Percentiles rank a stretch among this genome's conserved stretches.
Evolutionary conservation across 768 basidiomycete species (phyloP).

Genomic region (Auriculariales sp.): DNA sequence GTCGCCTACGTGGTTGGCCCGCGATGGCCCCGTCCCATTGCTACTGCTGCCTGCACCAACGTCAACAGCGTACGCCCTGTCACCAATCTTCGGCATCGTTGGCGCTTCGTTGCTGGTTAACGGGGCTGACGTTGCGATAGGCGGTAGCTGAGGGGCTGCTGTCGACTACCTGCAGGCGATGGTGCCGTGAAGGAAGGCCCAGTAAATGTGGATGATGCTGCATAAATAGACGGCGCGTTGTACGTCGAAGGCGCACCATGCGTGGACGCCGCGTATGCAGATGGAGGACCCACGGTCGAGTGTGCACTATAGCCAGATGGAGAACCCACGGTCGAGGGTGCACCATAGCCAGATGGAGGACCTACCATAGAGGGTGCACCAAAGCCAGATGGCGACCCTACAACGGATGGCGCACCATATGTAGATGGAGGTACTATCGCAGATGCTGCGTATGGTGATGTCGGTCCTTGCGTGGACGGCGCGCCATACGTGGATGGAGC

Average conservation of each 20-base stretch:
- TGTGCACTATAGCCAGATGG: too few species aligned
- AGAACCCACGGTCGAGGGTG: too few species aligned
- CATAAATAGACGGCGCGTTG: too few species aligned
- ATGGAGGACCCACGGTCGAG: too few species aligned
- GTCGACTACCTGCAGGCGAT: too few species aligned
- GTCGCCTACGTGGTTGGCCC: conserved; percentile 12
- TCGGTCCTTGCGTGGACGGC: not conserved
- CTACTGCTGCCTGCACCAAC: conserved; percentile 49
- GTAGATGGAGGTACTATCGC: not conserved
- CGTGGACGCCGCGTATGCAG: too few species aligned
- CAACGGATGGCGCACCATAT: not conserved
- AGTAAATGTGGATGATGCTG: too few species aligned
- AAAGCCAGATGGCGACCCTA: not conserved
- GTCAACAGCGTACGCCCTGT: conserved; percentile 53
- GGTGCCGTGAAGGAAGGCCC: too few species aligned
- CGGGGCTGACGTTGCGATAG: conserved; percentile 1
- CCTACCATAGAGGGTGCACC: not conserved
- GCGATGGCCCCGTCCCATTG: conserved; percentile 9
- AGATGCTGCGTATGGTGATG: not conserved
- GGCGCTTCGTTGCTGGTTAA: not conserved
- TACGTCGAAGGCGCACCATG: too few species aligned
- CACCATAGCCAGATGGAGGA: not conserved
- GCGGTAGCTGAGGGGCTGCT: not conserved
- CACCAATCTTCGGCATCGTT: conserved; percentile 60
- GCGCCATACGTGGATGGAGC: not conserved